A percentile compares a stretch with the other conserved stretches of the same genome.
These are phyloP conservation scores for Aphanomyces invadans DNA, from an alignment of 352 stramenopile genomes.

Conservation along the genomic window DNA sequence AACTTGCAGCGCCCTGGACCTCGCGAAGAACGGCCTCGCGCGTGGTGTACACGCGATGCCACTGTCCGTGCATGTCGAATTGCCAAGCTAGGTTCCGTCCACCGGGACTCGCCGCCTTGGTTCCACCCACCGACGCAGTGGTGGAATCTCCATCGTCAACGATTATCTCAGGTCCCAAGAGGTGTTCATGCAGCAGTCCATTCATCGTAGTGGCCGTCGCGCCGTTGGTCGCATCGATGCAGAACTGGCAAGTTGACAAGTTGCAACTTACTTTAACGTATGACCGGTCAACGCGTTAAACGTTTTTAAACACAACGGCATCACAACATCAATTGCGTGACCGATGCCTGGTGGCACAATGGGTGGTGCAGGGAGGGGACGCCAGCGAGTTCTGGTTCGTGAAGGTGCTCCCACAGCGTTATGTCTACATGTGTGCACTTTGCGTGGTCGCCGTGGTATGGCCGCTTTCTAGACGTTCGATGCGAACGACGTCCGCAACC, in stretches of 20 bases:
- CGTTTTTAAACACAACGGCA: no score
- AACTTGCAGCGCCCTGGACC: not conserved
- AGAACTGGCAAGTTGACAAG: no score
- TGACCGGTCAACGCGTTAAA: not conserved
- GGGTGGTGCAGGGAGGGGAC: no score
- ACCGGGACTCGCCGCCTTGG: not conserved
- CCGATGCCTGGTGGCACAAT: no score
- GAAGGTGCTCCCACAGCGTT: no score
- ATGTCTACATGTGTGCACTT: no score
- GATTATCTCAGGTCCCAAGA: not conserved
- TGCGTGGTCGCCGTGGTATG: no score
- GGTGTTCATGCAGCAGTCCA: not conserved
- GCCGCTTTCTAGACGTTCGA: no score
- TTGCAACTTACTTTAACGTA: not conserved
- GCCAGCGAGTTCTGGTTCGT: no score
- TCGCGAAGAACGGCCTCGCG: not conserved
- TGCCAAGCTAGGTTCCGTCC: not conserved
- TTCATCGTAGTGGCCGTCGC: not conserved
- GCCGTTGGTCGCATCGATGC: not conserved
- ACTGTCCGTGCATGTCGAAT: not conserved
- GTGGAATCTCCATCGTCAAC: not conserved
- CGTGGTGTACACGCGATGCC: not conserved
- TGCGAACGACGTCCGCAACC: no score
- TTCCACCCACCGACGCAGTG: not conserved
- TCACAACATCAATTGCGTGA: no score